A percentile compares a stretch with the other conserved stretches of the same genome.
phyloP scores from a whole-genome alignment of 2,329 filamentous ascomycete genomes.

The Phyllosticta citrichinensis region DNA sequence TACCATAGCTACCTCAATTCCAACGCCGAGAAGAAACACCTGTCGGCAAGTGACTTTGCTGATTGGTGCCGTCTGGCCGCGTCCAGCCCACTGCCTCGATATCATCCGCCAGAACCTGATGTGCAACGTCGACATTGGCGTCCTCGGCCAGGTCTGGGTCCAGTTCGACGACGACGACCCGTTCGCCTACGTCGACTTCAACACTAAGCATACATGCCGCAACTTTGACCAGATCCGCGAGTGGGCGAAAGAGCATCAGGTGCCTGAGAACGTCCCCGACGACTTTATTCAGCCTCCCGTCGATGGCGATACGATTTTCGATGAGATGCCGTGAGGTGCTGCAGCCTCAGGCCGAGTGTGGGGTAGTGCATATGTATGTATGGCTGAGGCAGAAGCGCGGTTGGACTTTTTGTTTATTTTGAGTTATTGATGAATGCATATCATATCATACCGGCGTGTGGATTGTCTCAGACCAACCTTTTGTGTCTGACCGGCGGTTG shows the following conservation, averaged over 20 bases:
- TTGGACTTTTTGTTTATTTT: conserved; percentile 15
- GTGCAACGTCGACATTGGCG: conserved; percentile 51
- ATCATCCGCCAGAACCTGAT: conserved; percentile 53
- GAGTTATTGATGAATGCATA: too few species aligned
- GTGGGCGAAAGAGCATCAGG: conserved; percentile 47
- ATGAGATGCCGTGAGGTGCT: conserved; percentile 18
- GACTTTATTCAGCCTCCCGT: conserved; percentile 35
- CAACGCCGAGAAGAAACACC: neutral
- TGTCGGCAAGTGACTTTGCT: neutral
- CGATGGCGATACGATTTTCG: conserved; percentile 21
- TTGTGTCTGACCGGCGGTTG: conserved; percentile 18
- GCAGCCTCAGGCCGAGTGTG: neutral
- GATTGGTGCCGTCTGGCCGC: neutral
- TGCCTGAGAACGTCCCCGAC: conserved; percentile 33
- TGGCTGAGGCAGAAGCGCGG: conserved; percentile 17
- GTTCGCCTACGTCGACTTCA: conserved; percentile 52
- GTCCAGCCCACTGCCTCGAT: conserved; percentile 49
- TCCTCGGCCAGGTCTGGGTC: conserved; percentile 51
- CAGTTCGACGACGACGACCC: conserved; percentile 34
- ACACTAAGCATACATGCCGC: conserved; percentile 49
- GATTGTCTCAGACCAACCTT: conserved; percentile 13
- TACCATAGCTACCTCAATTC: conserved; percentile 9
- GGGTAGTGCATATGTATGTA: neutral
- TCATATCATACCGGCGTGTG: too few species aligned
- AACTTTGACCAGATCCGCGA: conserved; percentile 44